Evolutionary conservation across 2,329 filamentous ascomycete species (phyloP), one percentile per base, ranked within the genome.

Genomic region (Fusarium haematococcum): DNA sequence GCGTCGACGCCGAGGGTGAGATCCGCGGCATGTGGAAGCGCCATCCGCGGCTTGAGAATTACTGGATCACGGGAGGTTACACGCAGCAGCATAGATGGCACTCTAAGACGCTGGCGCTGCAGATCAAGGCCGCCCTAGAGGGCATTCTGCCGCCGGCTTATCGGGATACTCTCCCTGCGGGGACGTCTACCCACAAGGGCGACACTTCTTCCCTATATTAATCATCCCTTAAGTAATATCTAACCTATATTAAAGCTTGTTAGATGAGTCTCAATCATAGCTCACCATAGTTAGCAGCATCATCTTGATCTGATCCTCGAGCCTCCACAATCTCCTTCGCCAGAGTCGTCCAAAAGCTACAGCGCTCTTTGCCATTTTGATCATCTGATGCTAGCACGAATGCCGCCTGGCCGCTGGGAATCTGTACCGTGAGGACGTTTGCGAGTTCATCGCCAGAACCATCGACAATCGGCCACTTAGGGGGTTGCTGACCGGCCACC

Each of bases 21-120:
- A 69, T 75, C 13, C 62, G 70, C 3, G 75, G 75, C 0, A 77
- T 77, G 70, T 77, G 66, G 75, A 77, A 77, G 5, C 65, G 70
- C 0, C 75, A 77, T 23, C 33, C 33, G 4, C 60, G 18, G 2
- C 32, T 75, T 6, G 64, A 74, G 0, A 75, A 75, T 13, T 75
- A 65, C 39, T 72, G 72, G 68, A 16, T 77, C 7, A 77, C 68
- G 48, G 64, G 68, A 0, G 73, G 66, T 7, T 74, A 70, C 14
- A 69, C 58, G 1, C 70, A 75, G 57, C 75, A 75, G 25, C 73
- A 74, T 23, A 48, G 64, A 9, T 77, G 70, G 65, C 60, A 72
- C 13, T 77, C 75, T 0, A 43, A 48, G n/a, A 74, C 71, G 5
- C 30, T 77, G 8, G 73, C 70, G 0, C 33, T 77, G 18, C 70